Conservation (phyloP, 23 red algal genomes). For the Gracilaria gracilis region DNA sequence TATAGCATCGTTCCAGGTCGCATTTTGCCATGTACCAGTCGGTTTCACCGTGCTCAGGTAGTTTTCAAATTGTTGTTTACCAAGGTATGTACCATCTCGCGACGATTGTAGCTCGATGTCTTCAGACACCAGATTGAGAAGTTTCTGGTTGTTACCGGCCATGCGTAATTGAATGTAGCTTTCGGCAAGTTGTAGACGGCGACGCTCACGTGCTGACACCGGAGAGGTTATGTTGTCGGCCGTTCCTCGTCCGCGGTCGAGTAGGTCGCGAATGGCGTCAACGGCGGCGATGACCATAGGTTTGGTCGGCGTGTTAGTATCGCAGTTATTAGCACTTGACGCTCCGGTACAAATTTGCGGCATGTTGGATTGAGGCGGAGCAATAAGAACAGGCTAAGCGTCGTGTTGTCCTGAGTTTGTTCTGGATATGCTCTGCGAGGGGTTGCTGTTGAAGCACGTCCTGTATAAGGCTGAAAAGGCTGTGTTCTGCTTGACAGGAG, state of each 20-base stretch:
- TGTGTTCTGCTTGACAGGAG: too few relatives aligned
- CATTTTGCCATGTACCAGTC: conserved; percentile 57
- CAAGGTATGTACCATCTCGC: conserved; percentile 36
- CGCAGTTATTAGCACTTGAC: conserved; percentile 6
- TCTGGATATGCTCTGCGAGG: too few relatives aligned
- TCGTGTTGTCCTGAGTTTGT: too few relatives aligned
- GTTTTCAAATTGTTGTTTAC: conserved; percentile 27
- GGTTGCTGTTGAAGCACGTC: too few relatives aligned
- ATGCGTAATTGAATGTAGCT: conserved; percentile 50
- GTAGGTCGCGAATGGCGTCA: conserved; percentile 29
- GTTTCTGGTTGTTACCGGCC: conserved; percentile 46
- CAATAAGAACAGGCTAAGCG: too few relatives aligned
- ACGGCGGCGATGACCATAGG: conserved; percentile 34
- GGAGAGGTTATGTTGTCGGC: not conserved
- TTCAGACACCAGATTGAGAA: conserved; percentile 45
- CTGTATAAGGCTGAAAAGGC: too few relatives aligned
- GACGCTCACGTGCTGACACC: conserved; percentile 6
- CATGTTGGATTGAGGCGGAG: not conserved
- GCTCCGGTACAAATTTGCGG: conserved; percentile 25
- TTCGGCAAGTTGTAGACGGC: conserved; percentile 39
- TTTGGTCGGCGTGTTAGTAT: conserved; percentile 16
- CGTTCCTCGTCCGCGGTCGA: conserved; percentile 23
- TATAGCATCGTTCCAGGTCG: conserved; percentile 59
- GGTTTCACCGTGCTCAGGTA: conserved; percentile 56
- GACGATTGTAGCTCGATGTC: conserved; percentile 53